A percentile compares a stretch with the other conserved stretches of the same genome.
phyloP scores from a whole-genome alignment of 1,139 yeast genomes.

The Nakaseomyces bracarensis region DNA sequence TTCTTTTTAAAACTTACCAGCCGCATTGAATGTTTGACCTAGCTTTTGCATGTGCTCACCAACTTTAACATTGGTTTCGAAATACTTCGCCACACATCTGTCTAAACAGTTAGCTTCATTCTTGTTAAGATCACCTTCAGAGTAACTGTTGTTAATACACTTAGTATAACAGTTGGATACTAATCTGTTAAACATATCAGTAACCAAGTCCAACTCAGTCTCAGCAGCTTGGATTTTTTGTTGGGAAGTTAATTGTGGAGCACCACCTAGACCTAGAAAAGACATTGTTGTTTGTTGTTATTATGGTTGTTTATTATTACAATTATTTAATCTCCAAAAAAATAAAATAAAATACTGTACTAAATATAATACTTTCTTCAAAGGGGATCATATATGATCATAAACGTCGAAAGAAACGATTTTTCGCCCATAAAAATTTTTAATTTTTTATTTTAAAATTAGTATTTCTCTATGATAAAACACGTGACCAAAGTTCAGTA shows the following conservation, averaged over 20 bases:
- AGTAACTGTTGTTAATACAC: constrained; percentile 62
- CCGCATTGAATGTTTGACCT: constrained; percentile 43
- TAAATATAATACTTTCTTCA: no score
- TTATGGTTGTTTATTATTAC: not conserved
- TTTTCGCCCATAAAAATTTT: no score
- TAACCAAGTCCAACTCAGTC: constrained; percentile 88
- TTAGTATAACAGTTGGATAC: constrained; percentile 82
- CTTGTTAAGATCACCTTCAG: constrained; percentile 72
- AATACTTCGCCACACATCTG: constrained; percentile 95
- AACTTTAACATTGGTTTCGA: constrained; percentile 91
- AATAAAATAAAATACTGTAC: no score
- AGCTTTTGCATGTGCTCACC: constrained; percentile 83
- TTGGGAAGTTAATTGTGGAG: constrained; percentile 65
- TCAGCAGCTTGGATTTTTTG: constrained; percentile 80
- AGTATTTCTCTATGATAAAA: constrained; percentile 1
- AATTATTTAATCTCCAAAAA: no score
- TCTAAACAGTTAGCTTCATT: constrained; percentile 87
- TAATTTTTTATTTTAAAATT: no score
- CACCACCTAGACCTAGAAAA: constrained; percentile 81
- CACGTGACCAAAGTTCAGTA: not conserved
- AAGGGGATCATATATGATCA: no score
- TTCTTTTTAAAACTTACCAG: constrained; percentile 28
- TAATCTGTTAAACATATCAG: constrained; percentile 89
- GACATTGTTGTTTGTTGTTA: constrained; percentile 39
- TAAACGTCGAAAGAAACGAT: no score